These are phyloP conservation scores for Trichoderma erinaceum DNA, from an alignment of 495 filamentous ascomycete species.

Conservation along the genomic window DNA sequence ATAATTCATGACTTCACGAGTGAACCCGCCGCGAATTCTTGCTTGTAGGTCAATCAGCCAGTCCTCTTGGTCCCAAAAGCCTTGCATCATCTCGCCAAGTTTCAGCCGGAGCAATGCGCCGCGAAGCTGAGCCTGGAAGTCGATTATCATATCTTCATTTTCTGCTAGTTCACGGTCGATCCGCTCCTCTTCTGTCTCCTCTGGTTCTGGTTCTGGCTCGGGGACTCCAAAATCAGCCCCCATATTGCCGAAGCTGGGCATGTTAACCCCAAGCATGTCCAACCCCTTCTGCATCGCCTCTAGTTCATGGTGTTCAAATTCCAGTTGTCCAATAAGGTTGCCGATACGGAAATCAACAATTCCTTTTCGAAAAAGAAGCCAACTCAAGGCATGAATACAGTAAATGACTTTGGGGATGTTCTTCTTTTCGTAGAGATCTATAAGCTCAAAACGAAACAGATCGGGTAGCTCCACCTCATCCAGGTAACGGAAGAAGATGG, in stretches of 20 bases:
- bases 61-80: conserved; percentile 84
- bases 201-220: conserved; percentile 54
- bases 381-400: conserved; percentile 94
- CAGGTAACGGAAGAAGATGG: conserved; percentile 85
- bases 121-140: conserved; percentile 82
- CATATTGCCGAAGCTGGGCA: conserved; percentile 98
- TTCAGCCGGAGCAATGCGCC: conserved; percentile 72
- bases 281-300: conserved; percentile 95
- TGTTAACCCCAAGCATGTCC: conserved; percentile 86
- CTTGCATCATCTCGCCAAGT: conserved; percentile 77
- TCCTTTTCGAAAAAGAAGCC: conserved; percentile 89
- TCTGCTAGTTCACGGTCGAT: conserved; percentile 79
- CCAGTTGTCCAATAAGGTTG: conserved; percentile 94
- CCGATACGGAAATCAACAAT: conserved; percentile 94
- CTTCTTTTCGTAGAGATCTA: conserved; percentile 98
- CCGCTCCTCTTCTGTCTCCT: conserved; percentile 83
- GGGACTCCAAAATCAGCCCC: conserved; percentile 91
- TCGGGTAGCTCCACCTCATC: conserved; percentile 93
- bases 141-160: conserved; percentile 60
- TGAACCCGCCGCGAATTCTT: conserved; percentile 63
- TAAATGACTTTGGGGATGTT: conserved; percentile 99
- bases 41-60: conserved; percentile 76
- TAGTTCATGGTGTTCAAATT: conserved; percentile 96
- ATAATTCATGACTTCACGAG: conserved; percentile 69
- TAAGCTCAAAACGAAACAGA: conserved; percentile 96